Evolutionary conservation across 805 yeast species (phyloP), one percentile per base, ranked within the genome.

Genomic region (Suhomyces tanzawaensis): DNA sequence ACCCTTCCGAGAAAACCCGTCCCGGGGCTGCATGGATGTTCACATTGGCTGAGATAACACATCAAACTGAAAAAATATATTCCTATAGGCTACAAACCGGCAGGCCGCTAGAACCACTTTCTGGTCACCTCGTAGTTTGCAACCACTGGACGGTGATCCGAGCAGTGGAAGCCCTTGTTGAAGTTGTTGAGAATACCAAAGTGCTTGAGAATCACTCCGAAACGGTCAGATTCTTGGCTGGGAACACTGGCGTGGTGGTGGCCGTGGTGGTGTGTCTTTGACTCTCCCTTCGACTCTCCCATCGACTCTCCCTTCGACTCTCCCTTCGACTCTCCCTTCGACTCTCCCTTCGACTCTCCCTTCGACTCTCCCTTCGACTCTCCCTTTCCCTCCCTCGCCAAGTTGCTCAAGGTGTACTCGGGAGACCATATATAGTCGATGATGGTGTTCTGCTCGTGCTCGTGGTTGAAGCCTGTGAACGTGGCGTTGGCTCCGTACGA

Each of bases 361-460:
- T n/a, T n/a, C n/a, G n/a, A n/a, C n/a, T n/a, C n/a, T n/a, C n/a
- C 16, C 24, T 4, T 41, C 25, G 6, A 46, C 46, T 43, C 37
- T 7, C 32, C 30, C 19, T 38, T 21, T 16, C 39, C 33, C 1
- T 23, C 36, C 19, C 27, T 19, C 12, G 32, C 29, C 5, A 33
- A 22, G 16, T 33, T 33, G 7, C 36, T 16, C 29, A 24, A 9
- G 9, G 43, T 39, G 16, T 25, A 26, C 13, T 37, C 37, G 5
- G 69, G 66, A 2, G 67, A 57, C 74, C 76, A 73, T 21, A 73
- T 63, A 41, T 70, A 72, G 46, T 73, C 78, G 32, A 73, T 73
- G 22, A 62, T 62, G 14, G 54, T 41, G 16, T 36, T 37, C 4
- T 34, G 56, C 42, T 57, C 65, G 32, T 53, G 27, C 9, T 44